Evolutionary conservation across 2,329 filamentous ascomycete species (phyloP).

Genomic region (Cordyceps tenuipes): DNA sequence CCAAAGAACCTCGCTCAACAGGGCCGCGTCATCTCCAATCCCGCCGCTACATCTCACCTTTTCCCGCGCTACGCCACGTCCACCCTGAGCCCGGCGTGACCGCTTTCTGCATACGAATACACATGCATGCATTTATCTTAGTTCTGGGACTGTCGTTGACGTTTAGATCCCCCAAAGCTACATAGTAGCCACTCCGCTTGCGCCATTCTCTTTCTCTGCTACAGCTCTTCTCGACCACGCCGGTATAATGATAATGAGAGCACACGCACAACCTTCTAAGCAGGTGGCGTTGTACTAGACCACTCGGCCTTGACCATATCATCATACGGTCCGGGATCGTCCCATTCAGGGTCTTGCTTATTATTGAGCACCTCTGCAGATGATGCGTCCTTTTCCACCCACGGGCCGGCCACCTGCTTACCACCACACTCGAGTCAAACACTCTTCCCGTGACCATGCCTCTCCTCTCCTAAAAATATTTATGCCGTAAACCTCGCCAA

Average conservation of each 20-base stretch:
- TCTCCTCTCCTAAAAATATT: neutral
- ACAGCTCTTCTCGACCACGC: neutral
- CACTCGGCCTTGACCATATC: neutral
- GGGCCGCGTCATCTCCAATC: constrained; percentile 9
- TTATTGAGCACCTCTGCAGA: neutral
- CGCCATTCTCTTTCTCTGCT: neutral
- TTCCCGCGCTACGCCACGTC: neutral
- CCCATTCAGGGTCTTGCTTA: neutral
- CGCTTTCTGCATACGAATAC: neutral
- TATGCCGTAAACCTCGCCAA: neutral
- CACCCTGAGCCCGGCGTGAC: neutral
- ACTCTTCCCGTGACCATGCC: neutral
- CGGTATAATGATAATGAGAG: neutral
- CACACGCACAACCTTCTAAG: neutral
- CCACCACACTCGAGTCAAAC: neutral
- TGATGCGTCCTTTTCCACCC: neutral
- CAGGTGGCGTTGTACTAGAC: neutral
- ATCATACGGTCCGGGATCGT: neutral
- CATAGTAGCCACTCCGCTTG: neutral
- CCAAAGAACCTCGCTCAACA: neutral
- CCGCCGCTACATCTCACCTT: neutral
- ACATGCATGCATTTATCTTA: neutral
- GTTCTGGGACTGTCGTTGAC: neutral
- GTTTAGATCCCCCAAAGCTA: neutral
- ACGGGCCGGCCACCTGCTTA: neutral